phyloP scores from a whole-genome alignment of 768 basidiomycete species.

The Russula lepida region DNA sequence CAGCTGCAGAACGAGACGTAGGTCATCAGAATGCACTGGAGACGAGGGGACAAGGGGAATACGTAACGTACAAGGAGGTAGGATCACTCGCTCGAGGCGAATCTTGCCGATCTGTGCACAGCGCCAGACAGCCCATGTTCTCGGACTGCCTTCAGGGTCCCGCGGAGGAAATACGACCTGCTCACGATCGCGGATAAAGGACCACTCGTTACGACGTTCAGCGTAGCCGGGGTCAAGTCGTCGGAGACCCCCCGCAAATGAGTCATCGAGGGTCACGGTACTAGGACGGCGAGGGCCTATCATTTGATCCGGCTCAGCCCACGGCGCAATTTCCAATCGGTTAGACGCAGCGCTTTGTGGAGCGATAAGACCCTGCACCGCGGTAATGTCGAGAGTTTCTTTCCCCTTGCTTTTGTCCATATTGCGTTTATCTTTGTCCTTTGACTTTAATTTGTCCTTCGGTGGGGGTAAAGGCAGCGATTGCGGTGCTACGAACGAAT shows the following conservation, averaged over 20 bases:
- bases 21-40: neutral
- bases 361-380: slow-evolving; percentile 1
- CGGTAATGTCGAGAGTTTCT: neutral
- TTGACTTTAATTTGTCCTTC: slow-evolving; percentile 10
- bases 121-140: slow-evolving; percentile 20
- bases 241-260: slow-evolving; percentile 32
- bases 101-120: slow-evolving; percentile 32
- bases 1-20: slow-evolving; percentile 29
- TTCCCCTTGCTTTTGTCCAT: slow-evolving; percentile 9
- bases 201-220: slow-evolving; percentile 8
- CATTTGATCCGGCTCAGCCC: neutral
- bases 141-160: slow-evolving; percentile 11
- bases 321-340: slow-evolving; percentile 12
- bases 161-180: neutral
- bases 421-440: slow-evolving; percentile 15
- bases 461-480: slow-evolving; percentile 10
- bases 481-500: slow-evolving; percentile 13
- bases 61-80: slow-evolving; percentile 17
- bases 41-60: neutral
- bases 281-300: slow-evolving; percentile 14
- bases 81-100: slow-evolving; percentile 12
- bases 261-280: slow-evolving; percentile 29
- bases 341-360: neutral
- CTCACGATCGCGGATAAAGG: slow-evolving; percentile 8
- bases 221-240: slow-evolving; percentile 37